Evolutionary conservation across 371 early-diverging fungal genomes (phyloP).

Genomic region (Entomophthora muscae): DNA sequence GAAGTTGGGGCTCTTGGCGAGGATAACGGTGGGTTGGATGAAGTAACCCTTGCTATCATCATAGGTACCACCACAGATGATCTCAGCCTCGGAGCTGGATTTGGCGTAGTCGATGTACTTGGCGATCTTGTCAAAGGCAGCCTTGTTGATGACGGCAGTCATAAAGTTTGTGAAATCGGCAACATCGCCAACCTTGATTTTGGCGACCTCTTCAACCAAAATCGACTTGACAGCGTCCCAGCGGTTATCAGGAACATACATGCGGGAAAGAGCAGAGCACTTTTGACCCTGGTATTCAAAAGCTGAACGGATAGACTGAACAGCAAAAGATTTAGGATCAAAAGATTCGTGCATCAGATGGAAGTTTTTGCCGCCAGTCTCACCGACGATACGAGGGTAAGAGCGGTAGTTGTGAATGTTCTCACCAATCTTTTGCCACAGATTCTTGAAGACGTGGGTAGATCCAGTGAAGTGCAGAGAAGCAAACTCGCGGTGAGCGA

Average conservation of each 20-base stretch:
- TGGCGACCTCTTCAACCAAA: constrained; percentile 49
- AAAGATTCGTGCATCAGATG: constrained; percentile 76
- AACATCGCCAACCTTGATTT: too few species aligned
- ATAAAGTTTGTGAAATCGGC: too few species aligned
- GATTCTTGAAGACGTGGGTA: constrained; percentile 78
- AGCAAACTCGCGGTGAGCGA: constrained; percentile 77
- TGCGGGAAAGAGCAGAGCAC: constrained; percentile 86
- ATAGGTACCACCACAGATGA: too few species aligned
- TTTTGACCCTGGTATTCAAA: constrained; percentile 98
- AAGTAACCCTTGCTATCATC: too few species aligned
- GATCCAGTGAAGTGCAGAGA: constrained; percentile 96
- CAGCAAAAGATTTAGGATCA: constrained; percentile 33
- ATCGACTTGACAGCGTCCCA: constrained; percentile 53
- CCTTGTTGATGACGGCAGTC: constrained; percentile 71
- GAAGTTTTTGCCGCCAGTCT: too few species aligned
- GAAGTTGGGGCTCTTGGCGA: constrained; percentile 65
- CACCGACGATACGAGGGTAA: too few species aligned
- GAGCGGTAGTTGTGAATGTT: too few species aligned
- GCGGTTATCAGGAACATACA: constrained; percentile 72
- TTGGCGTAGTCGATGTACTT: constrained; percentile 65
- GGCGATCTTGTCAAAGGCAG: constrained; percentile 84
- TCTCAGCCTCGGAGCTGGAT: too few species aligned
- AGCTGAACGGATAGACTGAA: constrained; percentile 77
- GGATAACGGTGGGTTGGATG: constrained; percentile 79
- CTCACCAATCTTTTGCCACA: too few species aligned